Conservation (phyloP, 164 flowering plant genomes). For the Stephania yunnanensis region DNA sequence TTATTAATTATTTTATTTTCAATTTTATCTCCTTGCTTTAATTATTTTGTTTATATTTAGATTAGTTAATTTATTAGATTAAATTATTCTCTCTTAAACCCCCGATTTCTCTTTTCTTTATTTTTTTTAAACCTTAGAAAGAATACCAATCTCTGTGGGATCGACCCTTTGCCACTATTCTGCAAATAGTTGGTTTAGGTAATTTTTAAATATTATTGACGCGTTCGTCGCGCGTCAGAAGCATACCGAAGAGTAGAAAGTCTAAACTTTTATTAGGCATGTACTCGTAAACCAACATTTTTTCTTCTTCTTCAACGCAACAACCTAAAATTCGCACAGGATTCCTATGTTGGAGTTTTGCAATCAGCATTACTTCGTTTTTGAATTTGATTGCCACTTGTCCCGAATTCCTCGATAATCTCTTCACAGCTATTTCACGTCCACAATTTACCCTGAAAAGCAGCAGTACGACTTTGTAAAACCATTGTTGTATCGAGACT, state of each 20-base stretch:
- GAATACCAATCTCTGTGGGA: no score
- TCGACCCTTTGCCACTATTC: no score
- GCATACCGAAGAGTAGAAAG: constrained; percentile 21
- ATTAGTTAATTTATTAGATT: no score
- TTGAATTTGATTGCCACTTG: constrained; percentile 34
- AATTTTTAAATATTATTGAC: no score
- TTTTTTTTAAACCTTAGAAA: no score
- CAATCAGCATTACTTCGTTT: constrained; percentile 18
- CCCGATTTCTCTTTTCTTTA: no score
- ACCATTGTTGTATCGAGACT: background rate
- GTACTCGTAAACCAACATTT: constrained; percentile 20
- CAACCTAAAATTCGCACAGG: constrained; percentile 20
- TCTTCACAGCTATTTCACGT: constrained; percentile 37
- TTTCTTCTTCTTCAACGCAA: constrained; percentile 20
- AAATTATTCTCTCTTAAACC: no score
- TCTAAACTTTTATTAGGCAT: constrained; percentile 26
- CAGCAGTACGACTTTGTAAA: background rate
- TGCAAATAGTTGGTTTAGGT: no score
- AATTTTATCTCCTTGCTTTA: no score
- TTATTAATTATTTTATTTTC: no score
- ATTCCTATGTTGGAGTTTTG: constrained; percentile 24
- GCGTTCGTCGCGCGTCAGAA: no score
- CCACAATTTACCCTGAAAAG: constrained; percentile 30
- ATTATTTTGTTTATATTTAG: no score
- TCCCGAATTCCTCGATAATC: constrained; percentile 25